Base-by-base conservation (phyloP, 2,329 filamentous ascomycete genomes). In the Aspergillus sp. region DNA sequence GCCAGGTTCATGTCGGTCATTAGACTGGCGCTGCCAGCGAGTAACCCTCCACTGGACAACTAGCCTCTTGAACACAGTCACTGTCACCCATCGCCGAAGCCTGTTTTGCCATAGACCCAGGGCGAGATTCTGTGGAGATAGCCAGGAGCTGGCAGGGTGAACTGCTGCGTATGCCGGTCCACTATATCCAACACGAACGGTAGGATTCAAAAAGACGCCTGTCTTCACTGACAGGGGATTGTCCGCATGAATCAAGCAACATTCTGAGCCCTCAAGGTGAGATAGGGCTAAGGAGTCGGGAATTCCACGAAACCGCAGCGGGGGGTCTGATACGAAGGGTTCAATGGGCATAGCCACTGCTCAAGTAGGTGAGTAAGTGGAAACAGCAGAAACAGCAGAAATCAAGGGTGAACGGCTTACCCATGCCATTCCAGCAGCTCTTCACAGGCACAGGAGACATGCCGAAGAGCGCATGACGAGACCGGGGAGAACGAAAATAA, bases 211-310 rank as follows among this genome's bases (percentile, higher is more conserved):
- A 49, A 67, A 75, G 4, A 74, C 62, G 4, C 71, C 71, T 29
- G 64, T 63, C 3, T 58, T 40, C 2, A 38, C 23, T 0, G 67
- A 67, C 1, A 71, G 57, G 1, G 64, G 64, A 51, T 73, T 73
- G 49, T 75, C 72, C 3, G 65, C 67, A 36, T 75, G 71, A 16
- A 75, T 71, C 48, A 92, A 80, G 69, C 89, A 92, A 74, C 88
- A 91, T 70, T 92, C 88, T 13, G 84, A 88, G n/a, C 79, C 88
- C 69, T 92, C 89, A 21, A 91, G 76, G 43, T 73, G 70, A 25
- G 62, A 63, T 3, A 60, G 53, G 0, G 79, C 78, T 1, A 93
- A 80, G 3, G 78, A 79, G 63, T 89, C 86, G 0, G 81, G 65
- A 19, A 88, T 76, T 4, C 79, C 86, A 9, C 87, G 82, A 68